Evolutionary conservation across 345 rosid genomes (phyloP).

Genomic region (Euphorbia lathyris): DNA sequence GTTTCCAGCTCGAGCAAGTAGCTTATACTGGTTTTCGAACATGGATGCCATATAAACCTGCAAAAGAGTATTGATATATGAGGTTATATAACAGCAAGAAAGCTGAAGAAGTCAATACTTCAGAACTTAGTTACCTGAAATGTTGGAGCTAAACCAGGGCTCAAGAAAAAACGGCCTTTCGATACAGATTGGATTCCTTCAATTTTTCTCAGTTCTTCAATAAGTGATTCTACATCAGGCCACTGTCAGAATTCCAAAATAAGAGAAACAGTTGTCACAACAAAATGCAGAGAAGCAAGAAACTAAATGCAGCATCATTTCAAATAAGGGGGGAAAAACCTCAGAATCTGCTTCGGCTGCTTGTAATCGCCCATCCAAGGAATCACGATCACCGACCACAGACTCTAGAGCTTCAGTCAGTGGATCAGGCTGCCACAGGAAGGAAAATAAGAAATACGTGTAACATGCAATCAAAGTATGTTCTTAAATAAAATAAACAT

Average conservation of each 20-base stretch:
- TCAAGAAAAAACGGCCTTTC: slow-evolving; percentile 83
- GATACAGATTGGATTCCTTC: slow-evolving; percentile 76
- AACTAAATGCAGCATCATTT: not conserved
- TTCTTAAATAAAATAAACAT: not conserved
- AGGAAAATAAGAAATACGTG: slow-evolving; percentile 6
- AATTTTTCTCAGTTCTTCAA: slow-evolving; percentile 69
- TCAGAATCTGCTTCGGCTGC: slow-evolving; percentile 67
- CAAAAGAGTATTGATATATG: slow-evolving; percentile 13
- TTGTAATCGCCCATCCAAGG: slow-evolving; percentile 58
- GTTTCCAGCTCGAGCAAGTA: slow-evolving; percentile 91
- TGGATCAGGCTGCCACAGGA: slow-evolving; percentile 73
- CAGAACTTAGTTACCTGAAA: slow-evolving; percentile 59
- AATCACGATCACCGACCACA: slow-evolving; percentile 60
- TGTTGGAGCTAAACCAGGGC: slow-evolving; percentile 94
- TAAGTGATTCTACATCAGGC: slow-evolving; percentile 84
- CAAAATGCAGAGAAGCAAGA: not conserved
- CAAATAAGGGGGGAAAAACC: slow-evolving; percentile 38
- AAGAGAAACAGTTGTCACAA: slow-evolving; percentile 5
- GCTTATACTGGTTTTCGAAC: slow-evolving; percentile 79
- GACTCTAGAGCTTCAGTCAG: slow-evolving; percentile 71
- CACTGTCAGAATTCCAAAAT: slow-evolving; percentile 50
- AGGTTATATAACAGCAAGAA: too few relatives aligned
- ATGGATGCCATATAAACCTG: slow-evolving; percentile 96
- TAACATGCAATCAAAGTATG: not conserved
- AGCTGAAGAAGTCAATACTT: not conserved